phyloP scores from a whole-genome alignment of 164 flowering plant genomes.

The Dillenia turbinata region DNA sequence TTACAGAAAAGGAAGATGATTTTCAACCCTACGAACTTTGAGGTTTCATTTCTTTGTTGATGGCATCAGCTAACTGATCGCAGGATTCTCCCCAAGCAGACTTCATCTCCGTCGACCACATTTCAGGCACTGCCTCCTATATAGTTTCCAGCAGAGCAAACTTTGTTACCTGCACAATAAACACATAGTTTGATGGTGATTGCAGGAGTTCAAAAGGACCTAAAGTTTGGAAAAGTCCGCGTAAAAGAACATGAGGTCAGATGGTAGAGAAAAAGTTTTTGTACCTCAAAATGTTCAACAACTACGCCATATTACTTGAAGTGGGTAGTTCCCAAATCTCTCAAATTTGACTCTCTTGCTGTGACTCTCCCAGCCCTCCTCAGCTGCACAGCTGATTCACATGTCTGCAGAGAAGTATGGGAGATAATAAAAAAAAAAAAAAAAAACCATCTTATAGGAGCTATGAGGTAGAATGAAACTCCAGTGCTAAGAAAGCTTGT shows the following conservation, averaged over 20 bases:
- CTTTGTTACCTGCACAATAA: constrained; percentile 46
- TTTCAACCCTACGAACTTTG: no score
- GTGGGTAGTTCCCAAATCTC: constrained; percentile 65
- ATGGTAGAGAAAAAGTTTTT: background rate
- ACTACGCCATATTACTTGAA: constrained; percentile 61
- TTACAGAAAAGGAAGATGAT: no score
- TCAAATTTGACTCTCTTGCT: constrained; percentile 59
- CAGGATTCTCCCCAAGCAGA: constrained; percentile 79
- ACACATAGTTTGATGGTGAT: no score
- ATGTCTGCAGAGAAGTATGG: constrained; percentile 39
- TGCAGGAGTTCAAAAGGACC: no score
- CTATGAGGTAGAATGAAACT: no score
- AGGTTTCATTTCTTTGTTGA: constrained; percentile 70
- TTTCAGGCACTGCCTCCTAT: constrained; percentile 76
- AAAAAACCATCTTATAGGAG: background rate
- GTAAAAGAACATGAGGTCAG: background rate
- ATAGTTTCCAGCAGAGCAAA: constrained; percentile 75
- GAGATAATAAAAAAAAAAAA: background rate
- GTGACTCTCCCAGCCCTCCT: constrained; percentile 67
- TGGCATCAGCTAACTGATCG: constrained; percentile 66
- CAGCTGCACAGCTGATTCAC: constrained; percentile 86
- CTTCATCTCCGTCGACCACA: constrained; percentile 88
- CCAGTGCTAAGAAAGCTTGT: no score
- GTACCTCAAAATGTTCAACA: constrained; percentile 80
- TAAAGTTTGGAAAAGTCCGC: background rate